Evolutionary conservation across 192 early-diverging fungal genomes (phyloP).

Genomic region (Coemansia sp.): DNA sequence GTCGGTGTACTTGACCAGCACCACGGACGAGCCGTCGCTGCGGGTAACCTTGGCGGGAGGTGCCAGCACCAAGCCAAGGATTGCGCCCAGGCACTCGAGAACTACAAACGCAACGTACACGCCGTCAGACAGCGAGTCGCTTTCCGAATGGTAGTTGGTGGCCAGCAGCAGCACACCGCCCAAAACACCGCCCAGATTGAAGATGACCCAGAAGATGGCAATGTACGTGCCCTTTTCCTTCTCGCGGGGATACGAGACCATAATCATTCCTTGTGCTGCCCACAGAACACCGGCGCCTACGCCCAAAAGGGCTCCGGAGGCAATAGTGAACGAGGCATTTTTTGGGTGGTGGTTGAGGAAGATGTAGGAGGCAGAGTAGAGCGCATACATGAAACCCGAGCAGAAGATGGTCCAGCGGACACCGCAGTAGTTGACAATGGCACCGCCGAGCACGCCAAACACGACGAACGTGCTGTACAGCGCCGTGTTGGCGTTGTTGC

Average conservation of each 20-base stretch:
- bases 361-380: slow-evolving; percentile 75
- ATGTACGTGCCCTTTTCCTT: slow-evolving; percentile 77
- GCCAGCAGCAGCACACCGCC: slow-evolving; percentile 73
- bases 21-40: slow-evolving; percentile 67
- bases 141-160: slow-evolving; percentile 60
- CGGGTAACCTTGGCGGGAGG: slow-evolving; percentile 65
- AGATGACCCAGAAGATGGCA: slow-evolving; percentile 84
- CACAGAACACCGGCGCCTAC: slow-evolving; percentile 77
- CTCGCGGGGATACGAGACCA: slow-evolving; percentile 84
- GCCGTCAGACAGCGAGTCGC: slow-evolving; percentile 51
- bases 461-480: slow-evolving; percentile 75
- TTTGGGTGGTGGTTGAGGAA: slow-evolving; percentile 60
- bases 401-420: slow-evolving; percentile 65
- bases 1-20: slow-evolving; percentile 68
- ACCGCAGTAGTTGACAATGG: slow-evolving; percentile 75
- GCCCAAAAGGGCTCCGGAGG: slow-evolving; percentile 76
- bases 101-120: slow-evolving; percentile 81
- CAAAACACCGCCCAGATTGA: slow-evolving; percentile 78
- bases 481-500: slow-evolving; percentile 73
- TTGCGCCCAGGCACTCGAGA: slow-evolving; percentile 67
- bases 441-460: slow-evolving; percentile 72
- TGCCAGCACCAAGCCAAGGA: slow-evolving; percentile 61
- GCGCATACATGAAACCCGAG: slow-evolving; percentile 67
- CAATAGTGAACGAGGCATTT: slow-evolving; percentile 62
- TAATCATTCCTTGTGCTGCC: slow-evolving; percentile 78